Evolutionary conservation across 169 alveolate species (phyloP).

Genomic region (Cryptosporidium tyzzeri): DNA sequence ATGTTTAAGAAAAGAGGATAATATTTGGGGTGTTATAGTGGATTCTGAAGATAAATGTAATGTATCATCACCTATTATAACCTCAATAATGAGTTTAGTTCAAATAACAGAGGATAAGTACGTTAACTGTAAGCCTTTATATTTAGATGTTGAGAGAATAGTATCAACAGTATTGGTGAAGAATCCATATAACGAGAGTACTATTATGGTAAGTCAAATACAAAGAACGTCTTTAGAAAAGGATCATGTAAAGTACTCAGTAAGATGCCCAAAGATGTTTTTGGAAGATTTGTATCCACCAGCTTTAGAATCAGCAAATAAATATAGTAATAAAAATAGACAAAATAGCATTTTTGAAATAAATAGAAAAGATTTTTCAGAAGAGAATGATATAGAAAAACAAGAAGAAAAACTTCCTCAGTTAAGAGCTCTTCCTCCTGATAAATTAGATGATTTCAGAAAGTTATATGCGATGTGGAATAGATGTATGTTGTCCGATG

Average conservation of each 20-base stretch:
- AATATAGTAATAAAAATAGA: slow-evolving; percentile 27
- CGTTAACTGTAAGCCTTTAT: slow-evolving; percentile 65
- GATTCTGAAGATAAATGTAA: slow-evolving; percentile 34
- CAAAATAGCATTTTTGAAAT: slow-evolving; percentile 21
- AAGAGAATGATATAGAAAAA: not conserved
- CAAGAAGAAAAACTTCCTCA: slow-evolving; percentile 25
- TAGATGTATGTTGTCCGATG: slow-evolving; percentile 65
- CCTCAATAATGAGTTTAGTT: slow-evolving; percentile 58
- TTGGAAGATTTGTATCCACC: slow-evolving; percentile 71
- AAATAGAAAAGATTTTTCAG: not conserved
- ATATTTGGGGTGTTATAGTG: slow-evolving; percentile 44
- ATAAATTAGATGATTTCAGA: slow-evolving; percentile 59
- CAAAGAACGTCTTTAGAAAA: slow-evolving; percentile 26
- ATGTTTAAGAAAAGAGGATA: slow-evolving; percentile 32
- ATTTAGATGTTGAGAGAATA: slow-evolving; percentile 72
- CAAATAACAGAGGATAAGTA: slow-evolving; percentile 65
- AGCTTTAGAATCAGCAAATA: slow-evolving; percentile 58
- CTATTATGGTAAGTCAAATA: slow-evolving; percentile 50
- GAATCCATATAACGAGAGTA: slow-evolving; percentile 59
- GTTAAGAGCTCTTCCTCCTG: slow-evolving; percentile 46
- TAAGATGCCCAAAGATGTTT: slow-evolving; percentile 61
- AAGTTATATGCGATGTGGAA: slow-evolving; percentile 76
- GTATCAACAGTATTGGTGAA: slow-evolving; percentile 57
- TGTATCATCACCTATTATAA: slow-evolving; percentile 43
- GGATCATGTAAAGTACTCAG: slow-evolving; percentile 68